Base-by-base conservation (phyloP, 2,329 filamentous ascomycete species). In the Zymoseptoria passerinii region DNA sequence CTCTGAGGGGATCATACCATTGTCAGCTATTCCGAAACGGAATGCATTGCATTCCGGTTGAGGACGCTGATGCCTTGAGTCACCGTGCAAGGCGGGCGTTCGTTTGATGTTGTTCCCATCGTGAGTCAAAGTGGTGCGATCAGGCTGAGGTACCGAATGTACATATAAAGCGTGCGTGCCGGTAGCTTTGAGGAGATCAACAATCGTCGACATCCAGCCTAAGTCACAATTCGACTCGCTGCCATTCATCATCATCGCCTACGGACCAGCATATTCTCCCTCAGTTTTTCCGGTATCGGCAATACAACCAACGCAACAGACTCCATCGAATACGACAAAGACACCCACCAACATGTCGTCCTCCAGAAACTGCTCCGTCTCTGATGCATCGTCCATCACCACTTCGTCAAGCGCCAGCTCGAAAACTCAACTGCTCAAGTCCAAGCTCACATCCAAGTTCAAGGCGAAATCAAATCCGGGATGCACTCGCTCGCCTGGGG, bases 331-430 rank as follows among this genome's bases (percentile, higher is more conserved):
- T 16, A 13, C 16, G 7, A 13, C 13, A 44, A 44, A 44, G 2
- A 3, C 10, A n/a, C 10, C 35, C 16, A 44, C 16, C 35, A 44
- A 44, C 35, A 44, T 44, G 35, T 44, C 35, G 13, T 44, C 35
- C 9, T 16, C 35, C n/a, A 13, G 35, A 5, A n/a, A 44, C 35
- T 44, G 16, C 35, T 44, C 35, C 35, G 4, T 44, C 13, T 44
- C 35, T 13, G 35, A 44, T 16, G n/a, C 35, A 44, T 1, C 35
- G 8, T 60, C 58, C 4, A 54, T 54, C 48, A 56, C 52, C 48
- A 54, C 50, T 51, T 52, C 54, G 2, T 60, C 58, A 18, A 60
- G 54, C n/a, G 57, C 52, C 28, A 60, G 48, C 52, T 60, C 58
- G n/a, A 60, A 53, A 29, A 44, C 55, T 8, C 48, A 52, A 29